Percentiles rank a stretch among this genome's conserved stretches.
Evolutionary conservation across 441 rosid genomes (phyloP).

Genomic region (Isatis lusitanica): DNA sequence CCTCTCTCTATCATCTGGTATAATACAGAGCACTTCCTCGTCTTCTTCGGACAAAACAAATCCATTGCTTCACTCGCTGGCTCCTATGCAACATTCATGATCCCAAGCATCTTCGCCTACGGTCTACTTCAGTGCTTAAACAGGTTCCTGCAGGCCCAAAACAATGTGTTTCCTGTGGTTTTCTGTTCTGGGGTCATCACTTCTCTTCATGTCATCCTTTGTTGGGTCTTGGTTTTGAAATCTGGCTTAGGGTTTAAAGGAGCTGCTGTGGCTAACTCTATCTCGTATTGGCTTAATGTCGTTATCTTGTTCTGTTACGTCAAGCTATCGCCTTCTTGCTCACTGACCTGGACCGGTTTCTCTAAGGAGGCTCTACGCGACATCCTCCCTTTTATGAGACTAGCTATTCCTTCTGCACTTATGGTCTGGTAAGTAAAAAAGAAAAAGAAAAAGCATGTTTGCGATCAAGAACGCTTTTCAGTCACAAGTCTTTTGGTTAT

Average conservation of each 20-base stretch:
- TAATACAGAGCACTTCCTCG: slow-evolving; percentile 40
- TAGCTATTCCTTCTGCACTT: slow-evolving; percentile 31
- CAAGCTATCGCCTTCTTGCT: slow-evolving; percentile 48
- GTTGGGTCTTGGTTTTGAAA: slow-evolving; percentile 52
- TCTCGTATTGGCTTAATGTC: slow-evolving; percentile 52
- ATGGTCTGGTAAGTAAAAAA: slow-evolving; percentile 22
- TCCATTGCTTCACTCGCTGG: slow-evolving; percentile 51
- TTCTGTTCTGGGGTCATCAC: slow-evolving; percentile 43
- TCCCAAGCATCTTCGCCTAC: slow-evolving; percentile 48
- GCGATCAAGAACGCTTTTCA: too few species aligned
- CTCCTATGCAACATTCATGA: slow-evolving; percentile 47
- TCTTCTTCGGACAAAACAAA: slow-evolving; percentile 44
- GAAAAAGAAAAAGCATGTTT: neutral
- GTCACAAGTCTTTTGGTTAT: too few species aligned
- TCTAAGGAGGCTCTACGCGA: slow-evolving; percentile 22
- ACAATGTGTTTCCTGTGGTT: slow-evolving; percentile 49
- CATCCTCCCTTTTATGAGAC: slow-evolving; percentile 6
- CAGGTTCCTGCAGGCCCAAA: slow-evolving; percentile 56
- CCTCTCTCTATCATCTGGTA: slow-evolving; percentile 47
- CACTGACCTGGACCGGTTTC: slow-evolving; percentile 53
- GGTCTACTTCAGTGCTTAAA: slow-evolving; percentile 47
- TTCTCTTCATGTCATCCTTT: slow-evolving; percentile 39
- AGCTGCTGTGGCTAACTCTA: slow-evolving; percentile 52
- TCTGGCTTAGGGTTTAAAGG: slow-evolving; percentile 51
- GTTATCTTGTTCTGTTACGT: slow-evolving; percentile 42